These are phyloP conservation scores for Aspergillus nidulans DNA, from an alignment of 495 filamentous ascomycete genomes.

Conservation along the genomic window DNA sequence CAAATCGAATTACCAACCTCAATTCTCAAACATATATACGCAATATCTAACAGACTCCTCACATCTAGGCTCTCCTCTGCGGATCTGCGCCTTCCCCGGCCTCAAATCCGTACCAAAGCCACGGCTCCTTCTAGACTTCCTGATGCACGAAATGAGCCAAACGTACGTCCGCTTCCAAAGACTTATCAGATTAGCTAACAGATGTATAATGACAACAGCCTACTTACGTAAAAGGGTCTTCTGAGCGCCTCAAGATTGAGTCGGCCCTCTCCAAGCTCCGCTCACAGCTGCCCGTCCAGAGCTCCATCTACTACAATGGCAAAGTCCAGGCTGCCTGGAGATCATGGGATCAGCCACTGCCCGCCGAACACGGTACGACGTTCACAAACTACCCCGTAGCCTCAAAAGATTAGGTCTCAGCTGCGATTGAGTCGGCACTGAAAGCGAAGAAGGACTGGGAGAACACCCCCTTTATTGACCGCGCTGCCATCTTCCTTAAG, in stretches of 20 bases:
- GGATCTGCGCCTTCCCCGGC: conserved; percentile 5
- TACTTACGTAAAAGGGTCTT: conserved; percentile 67
- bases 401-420: conserved; percentile 59
- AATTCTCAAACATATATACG: background rate
- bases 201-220: conserved; percentile 46
- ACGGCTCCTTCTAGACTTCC: conserved; percentile 34
- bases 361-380: conserved; percentile 61
- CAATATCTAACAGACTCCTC: background rate
- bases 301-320: conserved; percentile 50
- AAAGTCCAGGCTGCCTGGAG: conserved; percentile 40
- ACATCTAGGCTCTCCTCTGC: background rate
- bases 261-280: conserved; percentile 57
- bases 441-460: conserved; percentile 81
- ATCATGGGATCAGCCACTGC: conserved; percentile 58
- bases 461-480: conserved; percentile 75
- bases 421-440: conserved; percentile 76
- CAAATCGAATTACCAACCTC: background rate
- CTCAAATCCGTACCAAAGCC: conserved; percentile 26
- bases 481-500: conserved; percentile 89
- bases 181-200: background rate
- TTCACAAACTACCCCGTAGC: conserved; percentile 77
- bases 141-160: conserved; percentile 34
- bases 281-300: conserved; percentile 40
- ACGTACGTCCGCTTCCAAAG: conserved; percentile 21
- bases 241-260: conserved; percentile 62